Evolutionary conservation across 805 yeast genomes (phyloP), one percentile per base, ranked within the genome.

Genomic region (Cyberlindnera maclurae): DNA sequence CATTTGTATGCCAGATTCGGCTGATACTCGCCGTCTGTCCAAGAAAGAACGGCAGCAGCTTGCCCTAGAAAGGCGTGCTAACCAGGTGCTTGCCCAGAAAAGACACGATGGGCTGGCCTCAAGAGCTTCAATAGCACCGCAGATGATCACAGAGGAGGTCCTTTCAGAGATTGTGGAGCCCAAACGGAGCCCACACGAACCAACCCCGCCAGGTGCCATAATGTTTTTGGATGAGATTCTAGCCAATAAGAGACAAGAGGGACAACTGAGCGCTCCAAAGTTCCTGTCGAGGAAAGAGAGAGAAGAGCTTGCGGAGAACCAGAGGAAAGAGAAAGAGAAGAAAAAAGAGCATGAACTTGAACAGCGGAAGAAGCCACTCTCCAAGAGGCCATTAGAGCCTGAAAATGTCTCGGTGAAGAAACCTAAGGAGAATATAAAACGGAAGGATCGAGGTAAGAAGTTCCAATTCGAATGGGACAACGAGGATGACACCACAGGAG

Each of bases 391-490:
- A 30, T 31, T 35, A 9, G 34, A 22, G 13, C 8, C 24, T 5
- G 18, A 10, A 12, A 26, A 32, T 15, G n/a, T 22, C 31, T 15
- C 38, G 18, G 27, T 28, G 17, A 29, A 34, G 37, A 33, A 32
- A 29, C 3, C 3, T 33, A 5, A 15, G 28, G 28, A 35, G 2
- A 33, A 31, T 26, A 36, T 9, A 29, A 38, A 36, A 26, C 31
- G 31, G 13, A 22, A 36, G 30, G n/a, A 12, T 17, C 6, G 41
- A 26, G 34, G 38, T n/a, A 43, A 46, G 34, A 71, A 69, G 47
- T 84, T 82, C 58, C 64, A 67, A 9, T 84, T 85, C 57, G 80
- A 72, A 11, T 86, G 95, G 95, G 69, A 70, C 41, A 64, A 60
- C 1, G 64, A 65, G 0, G 93, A 83, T 12, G 95, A 86, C 53